These are phyloP conservation scores for Hippophae rhamnoides DNA, from an alignment of 306 rosid species.

Conservation along the genomic window DNA sequence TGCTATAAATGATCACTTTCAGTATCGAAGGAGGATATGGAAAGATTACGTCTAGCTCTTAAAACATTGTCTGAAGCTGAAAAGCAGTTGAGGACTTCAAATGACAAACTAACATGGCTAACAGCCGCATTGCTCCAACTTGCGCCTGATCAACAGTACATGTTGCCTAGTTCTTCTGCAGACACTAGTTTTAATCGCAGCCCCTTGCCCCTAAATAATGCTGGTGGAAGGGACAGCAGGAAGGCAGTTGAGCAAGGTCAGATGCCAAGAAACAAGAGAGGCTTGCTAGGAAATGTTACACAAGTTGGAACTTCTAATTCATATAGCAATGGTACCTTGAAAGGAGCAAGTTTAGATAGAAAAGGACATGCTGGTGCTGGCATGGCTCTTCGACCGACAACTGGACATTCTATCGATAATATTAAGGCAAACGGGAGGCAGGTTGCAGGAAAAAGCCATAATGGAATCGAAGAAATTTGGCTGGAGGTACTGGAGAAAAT, in stretches of 20 bases:
- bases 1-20: slow-evolving; percentile 13
- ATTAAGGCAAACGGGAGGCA: slow-evolving; percentile 39
- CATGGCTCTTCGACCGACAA: slow-evolving; percentile 40
- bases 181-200: slow-evolving; percentile 78
- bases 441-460: slow-evolving; percentile 31
- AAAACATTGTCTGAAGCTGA: slow-evolving; percentile 93
- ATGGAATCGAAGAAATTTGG: slow-evolving; percentile 80
- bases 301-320: slow-evolving; percentile 47
- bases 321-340: slow-evolving; percentile 21
- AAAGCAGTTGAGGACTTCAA: slow-evolving; percentile 89
- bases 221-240: slow-evolving; percentile 36
- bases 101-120: slow-evolving; percentile 90
- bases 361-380: slow-evolving; percentile 38
- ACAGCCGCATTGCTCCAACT: slow-evolving; percentile 98
- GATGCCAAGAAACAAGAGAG: slow-evolving; percentile 32
- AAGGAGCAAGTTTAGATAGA: slow-evolving; percentile 41
- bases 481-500: slow-evolving; percentile 73
- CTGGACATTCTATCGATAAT: slow-evolving; percentile 25
- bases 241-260: slow-evolving; percentile 36
- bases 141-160: slow-evolving; percentile 94
- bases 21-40: slow-evolving; percentile 96
- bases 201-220: slow-evolving; percentile 50
- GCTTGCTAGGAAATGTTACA: slow-evolving; percentile 42
- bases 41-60: slow-evolving; percentile 92
- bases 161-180: slow-evolving; percentile 81